These are phyloP conservation scores for Cladosporium sp. DNA, from an alignment of 2,329 filamentous ascomycete species.

Conservation along the genomic window DNA sequence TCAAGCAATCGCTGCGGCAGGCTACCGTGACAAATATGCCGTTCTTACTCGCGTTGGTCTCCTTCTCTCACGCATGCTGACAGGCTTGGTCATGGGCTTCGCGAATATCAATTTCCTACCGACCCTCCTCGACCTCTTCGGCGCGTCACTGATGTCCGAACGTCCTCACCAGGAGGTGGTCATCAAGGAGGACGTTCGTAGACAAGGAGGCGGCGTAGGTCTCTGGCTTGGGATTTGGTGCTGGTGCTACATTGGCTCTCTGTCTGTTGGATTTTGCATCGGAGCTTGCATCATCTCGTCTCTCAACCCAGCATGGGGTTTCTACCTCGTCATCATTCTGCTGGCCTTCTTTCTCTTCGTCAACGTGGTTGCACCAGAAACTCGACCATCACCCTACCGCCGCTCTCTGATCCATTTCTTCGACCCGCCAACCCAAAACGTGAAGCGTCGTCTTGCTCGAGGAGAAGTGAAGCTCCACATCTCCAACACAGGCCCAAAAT, in stretches of 20 bases:
- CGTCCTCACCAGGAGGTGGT: conserved; percentile 70
- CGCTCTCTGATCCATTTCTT: conserved; percentile 62
- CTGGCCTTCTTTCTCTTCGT: conserved; percentile 61
- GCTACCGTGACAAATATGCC: conserved; percentile 52
- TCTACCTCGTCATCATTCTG: conserved; percentile 67
- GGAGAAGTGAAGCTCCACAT: conserved; percentile 76
- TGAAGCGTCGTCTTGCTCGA: conserved; percentile 54
- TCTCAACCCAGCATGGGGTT: conserved; percentile 65
- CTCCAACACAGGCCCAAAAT: conserved; percentile 63
- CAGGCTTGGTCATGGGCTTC: conserved; percentile 67
- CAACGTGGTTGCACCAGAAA: conserved; percentile 68
- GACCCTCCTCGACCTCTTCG: conserved; percentile 69
- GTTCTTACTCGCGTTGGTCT: conserved; percentile 56
- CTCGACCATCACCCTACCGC: conserved; percentile 63
- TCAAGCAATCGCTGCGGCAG: conserved; percentile 62
- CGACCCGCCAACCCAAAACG: conserved; percentile 42
- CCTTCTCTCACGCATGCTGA: conserved; percentile 58
- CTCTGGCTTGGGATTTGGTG: conserved; percentile 76
- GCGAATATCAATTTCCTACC: conserved; percentile 73
- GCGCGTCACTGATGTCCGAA: conserved; percentile 66
- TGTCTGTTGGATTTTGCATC: conserved; percentile 66
- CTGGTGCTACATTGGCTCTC: conserved; percentile 69
- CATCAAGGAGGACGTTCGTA: conserved; percentile 61
- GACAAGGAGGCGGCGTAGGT: conserved; percentile 73
- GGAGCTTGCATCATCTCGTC: conserved; percentile 65